Evolutionary conservation across 768 basidiomycete genomes (phyloP).

Genomic region (Boletus insuetus): DNA sequence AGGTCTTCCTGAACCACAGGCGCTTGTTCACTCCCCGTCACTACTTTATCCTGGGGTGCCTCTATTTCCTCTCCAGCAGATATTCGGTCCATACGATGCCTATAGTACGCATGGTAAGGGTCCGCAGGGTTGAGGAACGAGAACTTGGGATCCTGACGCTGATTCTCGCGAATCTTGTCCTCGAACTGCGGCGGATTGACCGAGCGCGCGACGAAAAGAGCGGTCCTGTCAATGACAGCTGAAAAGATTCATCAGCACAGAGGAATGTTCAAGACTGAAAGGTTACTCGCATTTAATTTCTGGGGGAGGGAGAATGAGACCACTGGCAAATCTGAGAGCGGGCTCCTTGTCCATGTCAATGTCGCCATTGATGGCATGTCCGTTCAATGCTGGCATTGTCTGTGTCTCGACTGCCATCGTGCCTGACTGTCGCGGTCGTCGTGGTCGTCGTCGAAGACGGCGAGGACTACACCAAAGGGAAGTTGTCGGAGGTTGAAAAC

Average conservation of each 20-base stretch:
- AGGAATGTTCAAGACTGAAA: neutral
- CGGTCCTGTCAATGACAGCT: slow-evolving; percentile 97
- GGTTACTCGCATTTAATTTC: slow-evolving; percentile 79
- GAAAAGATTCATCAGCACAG: slow-evolving; percentile 9
- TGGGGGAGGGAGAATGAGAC: slow-evolving; percentile 92
- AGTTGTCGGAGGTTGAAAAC: slow-evolving; percentile 28
- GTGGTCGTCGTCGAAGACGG: slow-evolving; percentile 23
- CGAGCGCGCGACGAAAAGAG: slow-evolving; percentile 87
- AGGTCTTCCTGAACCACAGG: slow-evolving; percentile 50
- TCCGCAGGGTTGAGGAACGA: slow-evolving; percentile 96
- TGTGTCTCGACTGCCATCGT: slow-evolving; percentile 49
- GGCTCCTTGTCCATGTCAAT: slow-evolving; percentile 40
- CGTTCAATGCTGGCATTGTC: slow-evolving; percentile 40
- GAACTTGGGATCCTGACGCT: slow-evolving; percentile 96
- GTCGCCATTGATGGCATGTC: slow-evolving; percentile 39
- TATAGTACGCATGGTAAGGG: slow-evolving; percentile 98
- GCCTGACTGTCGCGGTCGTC: slow-evolving; percentile 15
- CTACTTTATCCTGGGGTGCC: slow-evolving; percentile 46
- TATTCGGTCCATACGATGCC: slow-evolving; percentile 84
- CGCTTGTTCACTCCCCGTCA: slow-evolving; percentile 30
- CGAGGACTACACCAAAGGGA: neutral
- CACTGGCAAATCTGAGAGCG: slow-evolving; percentile 61
- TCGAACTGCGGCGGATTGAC: slow-evolving; percentile 91
- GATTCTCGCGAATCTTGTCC: slow-evolving; percentile 95
- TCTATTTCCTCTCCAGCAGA: slow-evolving; percentile 72